phyloP scores from a whole-genome alignment of 768 basidiomycete species.

The Lepiota subincarnata region DNA sequence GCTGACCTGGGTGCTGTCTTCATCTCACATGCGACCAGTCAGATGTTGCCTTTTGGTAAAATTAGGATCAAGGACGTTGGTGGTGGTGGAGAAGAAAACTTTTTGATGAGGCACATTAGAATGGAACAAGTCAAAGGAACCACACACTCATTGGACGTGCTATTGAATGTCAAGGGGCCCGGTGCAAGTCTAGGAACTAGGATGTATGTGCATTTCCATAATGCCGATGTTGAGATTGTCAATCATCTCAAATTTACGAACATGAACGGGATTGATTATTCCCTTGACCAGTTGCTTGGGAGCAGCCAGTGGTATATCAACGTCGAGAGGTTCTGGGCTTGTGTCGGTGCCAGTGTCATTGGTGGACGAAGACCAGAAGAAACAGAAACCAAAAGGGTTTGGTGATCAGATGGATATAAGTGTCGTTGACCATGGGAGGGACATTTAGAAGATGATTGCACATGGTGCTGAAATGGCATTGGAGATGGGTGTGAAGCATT shows the following conservation, averaged over 20 bases:
- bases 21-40: conserved; percentile 94
- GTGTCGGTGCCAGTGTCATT: conserved; percentile 38
- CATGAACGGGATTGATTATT: conserved; percentile 96
- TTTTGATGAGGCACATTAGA: background rate
- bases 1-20: conserved; percentile 64
- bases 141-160: conserved; percentile 91
- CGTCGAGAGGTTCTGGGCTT: background rate
- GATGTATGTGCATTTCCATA: conserved; percentile 28
- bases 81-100: background rate
- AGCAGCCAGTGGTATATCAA: background rate
- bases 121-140: conserved; percentile 98
- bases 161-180: conserved; percentile 73
- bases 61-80: conserved; percentile 62
- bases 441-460: conserved; percentile 50
- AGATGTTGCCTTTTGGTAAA: conserved; percentile 85
- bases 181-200: conserved; percentile 33
- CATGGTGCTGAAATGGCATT: conserved; percentile 71
- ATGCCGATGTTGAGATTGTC: conserved; percentile 59
- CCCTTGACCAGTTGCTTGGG: conserved; percentile 86
- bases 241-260: conserved; percentile 90
- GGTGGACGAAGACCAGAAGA: conserved; percentile 30
- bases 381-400: conserved; percentile 45
- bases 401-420: conserved; percentile 74
- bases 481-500: conserved; percentile 55
- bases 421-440: conserved; percentile 52